Conservation (phyloP, 2,329 filamentous ascomycete species). For the Bipolaris zeicola region DNA sequence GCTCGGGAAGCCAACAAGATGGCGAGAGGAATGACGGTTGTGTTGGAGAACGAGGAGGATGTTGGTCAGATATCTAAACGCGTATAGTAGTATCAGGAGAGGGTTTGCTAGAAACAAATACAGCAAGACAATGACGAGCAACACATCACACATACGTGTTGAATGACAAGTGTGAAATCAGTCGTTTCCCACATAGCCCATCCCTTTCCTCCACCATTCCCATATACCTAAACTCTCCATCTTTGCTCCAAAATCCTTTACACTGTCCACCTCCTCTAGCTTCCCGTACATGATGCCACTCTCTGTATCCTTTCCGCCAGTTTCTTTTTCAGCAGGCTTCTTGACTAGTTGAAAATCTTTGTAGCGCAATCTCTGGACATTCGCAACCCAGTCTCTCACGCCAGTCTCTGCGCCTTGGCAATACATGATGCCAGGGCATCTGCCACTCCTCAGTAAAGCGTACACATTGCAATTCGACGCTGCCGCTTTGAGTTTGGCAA, state of each 20-base stretch:
- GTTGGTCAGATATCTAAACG: not conserved
- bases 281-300: constrained; percentile 35
- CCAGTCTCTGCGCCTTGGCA: constrained; percentile 65
- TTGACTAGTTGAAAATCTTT: constrained; percentile 72
- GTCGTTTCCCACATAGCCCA: constrained; percentile 59
- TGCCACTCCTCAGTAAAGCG: constrained; percentile 69
- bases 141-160: not conserved
- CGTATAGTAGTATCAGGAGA: constrained; percentile 4
- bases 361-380: constrained; percentile 69
- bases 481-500: constrained; percentile 66
- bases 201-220: constrained; percentile 70
- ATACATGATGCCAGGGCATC: constrained; percentile 78
- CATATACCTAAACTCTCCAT: constrained; percentile 67
- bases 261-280: constrained; percentile 63
- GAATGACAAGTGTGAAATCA: not conserved
- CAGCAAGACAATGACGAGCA: not conserved
- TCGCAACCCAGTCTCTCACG: constrained; percentile 67
- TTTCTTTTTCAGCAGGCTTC: constrained; percentile 53
- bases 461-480: constrained; percentile 65
- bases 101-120: too few species aligned
- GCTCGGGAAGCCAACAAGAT: not conserved
- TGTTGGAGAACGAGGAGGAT: not conserved
- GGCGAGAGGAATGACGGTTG: not conserved
- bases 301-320: not conserved
- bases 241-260: constrained; percentile 66